A percentile compares a stretch with the other conserved stretches of the same genome.
These are phyloP conservation scores for Myxozyma neotropica DNA, from an alignment of 805 yeast species.

Conservation along the genomic window DNA sequence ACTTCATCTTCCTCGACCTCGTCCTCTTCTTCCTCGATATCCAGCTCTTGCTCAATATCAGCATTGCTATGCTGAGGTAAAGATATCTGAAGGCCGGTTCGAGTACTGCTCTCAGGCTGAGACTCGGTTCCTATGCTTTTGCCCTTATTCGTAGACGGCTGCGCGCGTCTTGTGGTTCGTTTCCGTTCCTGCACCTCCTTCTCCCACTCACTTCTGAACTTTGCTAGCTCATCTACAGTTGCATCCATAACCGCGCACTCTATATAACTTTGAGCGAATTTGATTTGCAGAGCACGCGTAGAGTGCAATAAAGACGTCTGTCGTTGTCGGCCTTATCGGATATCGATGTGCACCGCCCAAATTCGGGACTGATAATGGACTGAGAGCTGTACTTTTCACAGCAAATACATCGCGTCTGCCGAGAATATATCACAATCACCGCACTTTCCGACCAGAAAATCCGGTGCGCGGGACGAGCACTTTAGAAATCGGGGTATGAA, in stretches of 20 bases:
- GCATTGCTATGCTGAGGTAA: background rate
- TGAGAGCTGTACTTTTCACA: background rate
- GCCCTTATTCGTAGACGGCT: background rate
- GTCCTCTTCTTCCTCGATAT: background rate
- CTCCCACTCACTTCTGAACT: conserved; percentile 33
- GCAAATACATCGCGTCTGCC: background rate
- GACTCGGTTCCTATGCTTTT: conserved; percentile 2
- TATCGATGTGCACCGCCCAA: background rate
- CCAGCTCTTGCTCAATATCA: background rate
- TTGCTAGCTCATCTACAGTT: conserved; percentile 20
- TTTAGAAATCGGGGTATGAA: too few relatives aligned
- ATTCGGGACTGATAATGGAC: background rate
- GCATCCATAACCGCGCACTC: background rate
- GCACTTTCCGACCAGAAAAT: too few relatives aligned
- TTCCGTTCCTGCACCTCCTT: conserved; percentile 28
- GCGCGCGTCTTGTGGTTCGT: conserved; percentile 5
- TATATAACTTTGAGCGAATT: background rate
- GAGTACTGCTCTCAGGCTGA: background rate
- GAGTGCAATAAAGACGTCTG: too few relatives aligned
- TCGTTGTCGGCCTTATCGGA: background rate
- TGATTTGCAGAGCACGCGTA: background rate
- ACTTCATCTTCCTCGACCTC: conserved; percentile 3
- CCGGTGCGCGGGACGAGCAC: too few relatives aligned
- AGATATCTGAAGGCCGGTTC: background rate
- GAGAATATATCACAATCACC: background rate